Base-by-base conservation (phyloP, 805 yeast species). In the Barnettozyma californica region DNA sequence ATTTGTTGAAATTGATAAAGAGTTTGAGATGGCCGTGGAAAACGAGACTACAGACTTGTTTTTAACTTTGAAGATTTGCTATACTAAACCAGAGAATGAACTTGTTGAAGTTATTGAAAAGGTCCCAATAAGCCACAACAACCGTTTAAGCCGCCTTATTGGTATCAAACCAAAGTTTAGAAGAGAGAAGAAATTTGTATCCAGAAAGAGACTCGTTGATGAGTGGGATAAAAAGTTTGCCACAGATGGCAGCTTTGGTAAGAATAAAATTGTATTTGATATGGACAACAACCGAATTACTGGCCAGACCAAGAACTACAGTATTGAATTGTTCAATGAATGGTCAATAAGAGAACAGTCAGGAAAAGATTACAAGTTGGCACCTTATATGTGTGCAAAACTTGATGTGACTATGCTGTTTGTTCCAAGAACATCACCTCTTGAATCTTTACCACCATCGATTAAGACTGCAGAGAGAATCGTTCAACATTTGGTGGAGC, bases 171-270 rank as follows among this genome's bases (percentile, higher is more conserved):
- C 63, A 19, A 69, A 66, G 47, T 71, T 62, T 50, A 63, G 53
- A 40, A 60, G 64, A 21, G 67, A 70, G 31, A 71, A 66, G 45
- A 78, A 69, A 53, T 77, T 73, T 51, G 76, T 81, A 6, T 73
- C 81, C 2, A 71, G 71, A 51, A 73, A 76, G 29, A 70, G 75
- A 1, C 64, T 66, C 4, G 49, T 55, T 23, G 95, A 86, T 67
- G 68, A 74, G 2, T 78, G 92, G 84, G 77, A 76, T 31, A 65
- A 71, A 31, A 68, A 77, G 47, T 75, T 89, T 53, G 96, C 97
- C 1, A 73, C 74, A 31, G 95, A 89, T 64, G 98, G 98, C 2
- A 87, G 96, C 34, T 90, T 87, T 73, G 96, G 89, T 9, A 75
- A 92, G 58, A 78, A 86, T 46, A 81, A 84, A 56, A 71, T 91